These are phyloP conservation scores for Pythium diclinum DNA, from an alignment of 352 stramenopile species.

Conservation along the genomic window DNA sequence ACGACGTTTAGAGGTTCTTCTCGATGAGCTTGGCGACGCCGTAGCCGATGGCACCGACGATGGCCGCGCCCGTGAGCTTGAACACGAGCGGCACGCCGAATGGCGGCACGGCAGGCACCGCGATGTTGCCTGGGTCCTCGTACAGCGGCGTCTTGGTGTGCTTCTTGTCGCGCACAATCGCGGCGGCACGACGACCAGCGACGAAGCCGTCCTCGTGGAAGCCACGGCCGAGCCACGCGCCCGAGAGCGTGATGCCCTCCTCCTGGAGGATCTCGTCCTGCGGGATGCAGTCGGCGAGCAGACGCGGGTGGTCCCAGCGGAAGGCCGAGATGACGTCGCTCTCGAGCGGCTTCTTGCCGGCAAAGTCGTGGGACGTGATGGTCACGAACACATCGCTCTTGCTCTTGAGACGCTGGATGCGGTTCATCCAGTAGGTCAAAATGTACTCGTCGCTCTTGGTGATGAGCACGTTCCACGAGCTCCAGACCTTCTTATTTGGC, in stretches of 20 bases:
- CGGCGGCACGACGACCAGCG: conserved; percentile 67
- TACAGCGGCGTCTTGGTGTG: conserved; percentile 70
- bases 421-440: conserved; percentile 89
- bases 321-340: conserved; percentile 66
- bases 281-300: conserved; percentile 81
- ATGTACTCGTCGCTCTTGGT: conserved; percentile 83
- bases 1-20: conserved; percentile 19
- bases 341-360: conserved; percentile 48
- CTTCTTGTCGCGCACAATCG: conserved; percentile 76
- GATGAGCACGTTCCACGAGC: conserved; percentile 85
- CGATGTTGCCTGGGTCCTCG: conserved; percentile 81
- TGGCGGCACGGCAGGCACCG: conserved; percentile 61
- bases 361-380: conserved; percentile 78
- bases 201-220: conserved; percentile 89
- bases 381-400: conserved; percentile 87
- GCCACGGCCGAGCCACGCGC: conserved; percentile 74
- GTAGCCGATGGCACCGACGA: conserved; percentile 61
- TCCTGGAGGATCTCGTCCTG: conserved; percentile 86
- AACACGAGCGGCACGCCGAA: conserved; percentile 72
- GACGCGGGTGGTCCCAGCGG: conserved; percentile 81
- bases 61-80: conserved; percentile 47
- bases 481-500: conserved; percentile 76
- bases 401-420: conserved; percentile 82
- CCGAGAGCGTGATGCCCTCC: conserved; percentile 79
- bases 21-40: conserved; percentile 60